Conservation (phyloP, 169 alveolate genomes). For the Plasmodium berghei region DNA sequence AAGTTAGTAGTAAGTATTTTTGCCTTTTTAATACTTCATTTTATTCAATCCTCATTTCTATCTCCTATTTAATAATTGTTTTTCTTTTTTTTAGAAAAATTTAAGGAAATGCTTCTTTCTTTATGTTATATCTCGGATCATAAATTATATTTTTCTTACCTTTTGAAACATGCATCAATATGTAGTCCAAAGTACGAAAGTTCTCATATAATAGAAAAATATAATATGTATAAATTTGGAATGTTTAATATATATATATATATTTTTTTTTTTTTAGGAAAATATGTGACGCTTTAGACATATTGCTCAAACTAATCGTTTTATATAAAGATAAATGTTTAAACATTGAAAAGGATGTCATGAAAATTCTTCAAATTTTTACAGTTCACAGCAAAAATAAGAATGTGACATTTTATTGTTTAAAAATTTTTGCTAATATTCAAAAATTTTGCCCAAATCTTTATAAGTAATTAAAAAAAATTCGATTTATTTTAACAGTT, state of each 20-base stretch:
- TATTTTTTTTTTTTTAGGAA: conserved; percentile 12
- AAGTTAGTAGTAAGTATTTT: conserved; percentile 29
- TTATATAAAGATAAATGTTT: conserved; percentile 69
- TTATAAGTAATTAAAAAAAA: conserved; percentile 26
- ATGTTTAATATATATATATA: background rate
- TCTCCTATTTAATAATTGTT: background rate
- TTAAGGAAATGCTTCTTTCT: conserved; percentile 53
- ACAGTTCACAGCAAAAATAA: conserved; percentile 70
- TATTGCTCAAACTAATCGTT: conserved; percentile 35
- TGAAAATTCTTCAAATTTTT: conserved; percentile 59
- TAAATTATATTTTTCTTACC: conserved; percentile 45
- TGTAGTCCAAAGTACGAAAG: conserved; percentile 26
- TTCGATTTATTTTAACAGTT: background rate
- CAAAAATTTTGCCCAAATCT: conserved; percentile 52
- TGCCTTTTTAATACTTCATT: background rate
- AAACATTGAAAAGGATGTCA: conserved; percentile 60
- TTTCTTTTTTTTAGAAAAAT: conserved; percentile 21
- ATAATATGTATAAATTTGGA: background rate
- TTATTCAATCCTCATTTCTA: background rate
- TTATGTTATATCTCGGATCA: conserved; percentile 58
- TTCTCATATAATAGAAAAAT: background rate
- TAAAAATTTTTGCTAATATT: conserved; percentile 71
- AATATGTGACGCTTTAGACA: conserved; percentile 47
- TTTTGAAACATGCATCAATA: conserved; percentile 24
- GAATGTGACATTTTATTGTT: conserved; percentile 41